Conservation (phyloP, 2,329 filamentous ascomycete genomes). For the Microcyclosporella mali region DNA sequence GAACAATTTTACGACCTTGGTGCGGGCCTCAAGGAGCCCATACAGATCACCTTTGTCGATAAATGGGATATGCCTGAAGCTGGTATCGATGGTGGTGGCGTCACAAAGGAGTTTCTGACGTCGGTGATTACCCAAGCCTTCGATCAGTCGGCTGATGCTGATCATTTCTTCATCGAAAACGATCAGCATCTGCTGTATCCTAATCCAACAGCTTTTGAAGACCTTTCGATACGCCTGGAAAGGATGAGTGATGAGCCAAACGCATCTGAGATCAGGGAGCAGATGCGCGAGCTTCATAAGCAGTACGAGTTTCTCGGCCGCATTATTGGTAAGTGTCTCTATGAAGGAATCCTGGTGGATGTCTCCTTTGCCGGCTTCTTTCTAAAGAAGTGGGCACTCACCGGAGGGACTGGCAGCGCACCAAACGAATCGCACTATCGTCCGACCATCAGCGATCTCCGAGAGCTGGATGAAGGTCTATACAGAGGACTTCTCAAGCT, state of each 20-base stretch:
- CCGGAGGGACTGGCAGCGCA: constrained; percentile 57
- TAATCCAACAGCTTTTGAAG: constrained; percentile 58
- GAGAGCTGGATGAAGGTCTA: constrained; percentile 82
- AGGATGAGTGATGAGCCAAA: constrained; percentile 7
- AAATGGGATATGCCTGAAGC: constrained; percentile 81
- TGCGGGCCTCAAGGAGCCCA: constrained; percentile 83
- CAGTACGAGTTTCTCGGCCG: constrained; percentile 89
- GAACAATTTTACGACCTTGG: constrained; percentile 74
- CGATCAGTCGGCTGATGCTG: constrained; percentile 42
- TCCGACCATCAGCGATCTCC: constrained; percentile 88
- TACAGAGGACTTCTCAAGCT: constrained; percentile 78
- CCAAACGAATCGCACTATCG: constrained; percentile 69
- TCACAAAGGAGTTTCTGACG: constrained; percentile 94
- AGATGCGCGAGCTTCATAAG: constrained; percentile 47
- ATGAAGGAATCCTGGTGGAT: constrained; percentile 92
- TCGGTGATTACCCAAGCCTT: constrained; percentile 85
- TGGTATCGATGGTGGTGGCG: constrained; percentile 92
- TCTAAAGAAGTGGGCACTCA: constrained; percentile 86
- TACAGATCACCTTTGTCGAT: constrained; percentile 94
- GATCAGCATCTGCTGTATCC: constrained; percentile 82
- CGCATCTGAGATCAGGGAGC: constrained; percentile 9
- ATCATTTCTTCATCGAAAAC: constrained; percentile 69
- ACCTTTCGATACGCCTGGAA: constrained; percentile 12
- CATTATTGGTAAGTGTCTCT: constrained; percentile 91
- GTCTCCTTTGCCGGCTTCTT: constrained; percentile 93